phyloP scores from a whole-genome alignment of 495 filamentous ascomycete species.

The Glutinoglossum americanum region DNA sequence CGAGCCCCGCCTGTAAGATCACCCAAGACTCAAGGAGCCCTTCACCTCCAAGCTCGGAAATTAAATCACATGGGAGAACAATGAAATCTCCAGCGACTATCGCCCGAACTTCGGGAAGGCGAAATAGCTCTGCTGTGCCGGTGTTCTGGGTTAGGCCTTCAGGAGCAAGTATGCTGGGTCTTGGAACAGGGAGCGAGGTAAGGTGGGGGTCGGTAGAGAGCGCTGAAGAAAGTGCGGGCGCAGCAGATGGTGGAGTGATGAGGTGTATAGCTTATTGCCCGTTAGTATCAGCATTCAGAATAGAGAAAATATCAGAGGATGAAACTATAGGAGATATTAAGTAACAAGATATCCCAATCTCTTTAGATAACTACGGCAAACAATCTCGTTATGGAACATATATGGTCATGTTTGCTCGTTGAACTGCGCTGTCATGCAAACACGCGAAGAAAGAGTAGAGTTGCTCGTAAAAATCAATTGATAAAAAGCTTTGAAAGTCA shows the following conservation, averaged over 20 bases:
- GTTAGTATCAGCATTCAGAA: background rate
- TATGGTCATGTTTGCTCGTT: no score
- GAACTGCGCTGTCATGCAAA: no score
- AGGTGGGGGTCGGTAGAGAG: slow-evolving; percentile 72
- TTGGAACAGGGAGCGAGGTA: slow-evolving; percentile 55
- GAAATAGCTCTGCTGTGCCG: slow-evolving; percentile 77
- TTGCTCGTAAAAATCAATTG: no score
- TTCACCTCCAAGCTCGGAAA: slow-evolving; percentile 74
- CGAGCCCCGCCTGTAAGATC: slow-evolving; percentile 51
- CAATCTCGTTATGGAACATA: no score
- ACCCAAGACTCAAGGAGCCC: slow-evolving; percentile 79
- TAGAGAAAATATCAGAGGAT: background rate
- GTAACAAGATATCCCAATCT: no score
- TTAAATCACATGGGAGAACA: slow-evolving; percentile 78
- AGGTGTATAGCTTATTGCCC: slow-evolving; percentile 50
- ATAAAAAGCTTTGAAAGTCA: no score
- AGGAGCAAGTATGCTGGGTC: slow-evolving; percentile 54
- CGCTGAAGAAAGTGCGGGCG: slow-evolving; percentile 48
- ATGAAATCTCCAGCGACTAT: slow-evolving; percentile 68
- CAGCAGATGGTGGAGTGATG: slow-evolving; percentile 56
- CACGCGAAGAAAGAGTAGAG: no score
- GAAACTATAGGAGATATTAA: no score
- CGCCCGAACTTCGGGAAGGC: slow-evolving; percentile 47
- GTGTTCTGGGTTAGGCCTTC: slow-evolving; percentile 49
- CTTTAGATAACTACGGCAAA: no score